Evolutionary conservation across 768 basidiomycete genomes (phyloP), one percentile per base, ranked within the genome.

Genomic region (Xerocomellus chrysenteron): DNA sequence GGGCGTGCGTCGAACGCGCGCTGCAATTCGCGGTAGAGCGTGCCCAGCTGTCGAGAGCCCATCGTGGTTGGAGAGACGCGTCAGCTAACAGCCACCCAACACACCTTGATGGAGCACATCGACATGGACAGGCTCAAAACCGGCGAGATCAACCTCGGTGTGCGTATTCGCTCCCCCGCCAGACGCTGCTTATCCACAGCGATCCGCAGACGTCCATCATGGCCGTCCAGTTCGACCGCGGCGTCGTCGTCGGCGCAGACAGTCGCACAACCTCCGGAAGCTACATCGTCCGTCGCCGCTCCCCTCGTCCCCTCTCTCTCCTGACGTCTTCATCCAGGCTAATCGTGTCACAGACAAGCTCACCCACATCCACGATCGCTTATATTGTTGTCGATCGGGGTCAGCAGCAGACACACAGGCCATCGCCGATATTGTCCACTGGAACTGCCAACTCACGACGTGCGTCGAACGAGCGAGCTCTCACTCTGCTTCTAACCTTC

Each of bases 321-420:
- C 40, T 52, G 16, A 50, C 28, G 19, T 45, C 41, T 33, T 39
- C 40, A 33, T 49, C 37, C 58, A 96, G 94, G 93, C 94, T 26
- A 98, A 98, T 73, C 88, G 96, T 74, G 96, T 98, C 19, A 99
- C 96, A 42, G 96, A 99, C 82, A 99, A 99, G 77, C 82, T 98
- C 58, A 97, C 95, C 2, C 84, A 92, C 70, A 82, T 99, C 63
- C 94, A 98, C 73, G 97, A 99, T 75, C 92, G 94, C 63, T 92
- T 98, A 73, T 99, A 98, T 75, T 99, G 97, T 73, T 99, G 97
- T 83, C 90, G 97, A 57, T 97, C 94, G 42, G 97, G 97, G 48
- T 97, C 94, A 63, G 92, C 96, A 45, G 96, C 96, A 24, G 96
- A 99, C 72, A 99, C 97, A 3, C 97, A 97, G 73, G 94, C 95